A percentile compares a stretch with the other conserved stretches of the same genome.
Evolutionary conservation across 2,329 filamentous ascomycete genomes (phyloP).

Genomic region (Venturia aucupariae): DNA sequence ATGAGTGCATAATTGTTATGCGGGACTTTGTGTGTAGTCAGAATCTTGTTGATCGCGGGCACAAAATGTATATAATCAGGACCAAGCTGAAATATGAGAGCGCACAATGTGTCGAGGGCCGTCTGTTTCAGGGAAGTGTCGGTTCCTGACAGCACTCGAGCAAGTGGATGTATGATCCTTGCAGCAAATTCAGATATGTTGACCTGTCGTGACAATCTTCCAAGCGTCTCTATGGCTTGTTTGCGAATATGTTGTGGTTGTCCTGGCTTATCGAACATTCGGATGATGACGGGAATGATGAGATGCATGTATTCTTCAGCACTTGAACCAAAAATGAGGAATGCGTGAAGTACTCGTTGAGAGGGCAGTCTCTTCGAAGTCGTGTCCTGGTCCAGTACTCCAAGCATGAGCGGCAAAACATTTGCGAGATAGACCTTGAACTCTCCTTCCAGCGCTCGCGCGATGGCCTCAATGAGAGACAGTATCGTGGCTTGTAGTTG

Average conservation of each 20-base stretch:
- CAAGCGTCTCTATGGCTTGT: conserved; percentile 87
- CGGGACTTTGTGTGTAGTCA: conserved; percentile 70
- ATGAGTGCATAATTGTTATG: conserved; percentile 90
- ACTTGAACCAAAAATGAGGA: conserved; percentile 90
- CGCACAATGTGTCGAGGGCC: conserved; percentile 88
- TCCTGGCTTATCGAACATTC: conserved; percentile 81
- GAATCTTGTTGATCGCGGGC: conserved; percentile 78
- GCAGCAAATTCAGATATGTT: conserved; percentile 96
- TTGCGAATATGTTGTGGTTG: conserved; percentile 74
- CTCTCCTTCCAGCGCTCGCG: conserved; percentile 86
- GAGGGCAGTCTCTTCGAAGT: conserved; percentile 70
- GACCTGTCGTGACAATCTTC: conserved; percentile 87
- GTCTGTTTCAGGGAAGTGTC: conserved; percentile 68
- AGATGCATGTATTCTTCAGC: conserved; percentile 99
- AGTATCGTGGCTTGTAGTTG: conserved; percentile 86
- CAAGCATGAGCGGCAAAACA: conserved; percentile 86
- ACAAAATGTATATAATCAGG: conserved; percentile 94
- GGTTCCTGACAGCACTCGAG: conserved; percentile 64
- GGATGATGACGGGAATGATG: conserved; percentile 90
- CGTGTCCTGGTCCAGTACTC: conserved; percentile 78
- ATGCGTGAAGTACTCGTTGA: conserved; percentile 85
- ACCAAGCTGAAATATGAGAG: conserved; percentile 89
- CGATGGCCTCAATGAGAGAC: conserved; percentile 85
- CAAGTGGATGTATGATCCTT: conserved; percentile 89
- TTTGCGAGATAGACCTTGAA: conserved; percentile 94